Percentiles rank a stretch among this genome's conserved stretches.
phyloP scores from a whole-genome alignment of 2,329 filamentous ascomycete species.

The Trichoderma citrinoviride region DNA sequence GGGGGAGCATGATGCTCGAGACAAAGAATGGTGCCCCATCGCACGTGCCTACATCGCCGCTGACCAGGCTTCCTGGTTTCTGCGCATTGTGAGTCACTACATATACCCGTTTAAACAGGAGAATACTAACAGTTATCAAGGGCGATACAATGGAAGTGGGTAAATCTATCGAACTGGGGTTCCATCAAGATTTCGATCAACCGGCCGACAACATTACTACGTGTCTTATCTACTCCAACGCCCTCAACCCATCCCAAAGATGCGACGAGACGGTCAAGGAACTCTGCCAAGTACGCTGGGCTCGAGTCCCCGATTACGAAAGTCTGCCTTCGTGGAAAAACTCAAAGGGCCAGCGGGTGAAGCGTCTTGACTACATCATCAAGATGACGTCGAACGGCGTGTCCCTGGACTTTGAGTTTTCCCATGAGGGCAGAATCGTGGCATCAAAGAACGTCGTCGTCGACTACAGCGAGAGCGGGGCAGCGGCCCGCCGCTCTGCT shows the following conservation, averaged over 20 bases:
- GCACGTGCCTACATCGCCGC: not conserved
- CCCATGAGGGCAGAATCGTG: slow-evolving; percentile 4
- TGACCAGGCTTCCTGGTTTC: slow-evolving; percentile 34
- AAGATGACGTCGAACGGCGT: slow-evolving; percentile 22
- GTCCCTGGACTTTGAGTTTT: slow-evolving; percentile 23
- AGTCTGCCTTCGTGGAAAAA: slow-evolving; percentile 19
- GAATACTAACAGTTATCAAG: not conserved
- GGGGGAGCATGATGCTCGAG: not conserved
- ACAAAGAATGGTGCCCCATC: slow-evolving; percentile 23
- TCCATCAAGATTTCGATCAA: slow-evolving; percentile 22
- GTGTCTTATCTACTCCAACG: slow-evolving; percentile 19
- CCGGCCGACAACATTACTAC: slow-evolving; percentile 17
- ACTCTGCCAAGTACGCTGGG: slow-evolving; percentile 23
- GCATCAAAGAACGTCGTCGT: slow-evolving; percentile 20
- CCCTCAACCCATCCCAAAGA: not conserved
- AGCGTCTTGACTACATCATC: slow-evolving; percentile 16
- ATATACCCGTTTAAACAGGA: not conserved
- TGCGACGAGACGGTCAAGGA: slow-evolving; percentile 22
- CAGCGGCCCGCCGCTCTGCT: not conserved
- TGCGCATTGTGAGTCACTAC: slow-evolving; percentile 22
- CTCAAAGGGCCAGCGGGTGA: not conserved
- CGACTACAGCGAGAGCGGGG: slow-evolving; percentile 18
- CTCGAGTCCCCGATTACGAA: slow-evolving; percentile 19
- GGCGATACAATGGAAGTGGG: slow-evolving; percentile 4
- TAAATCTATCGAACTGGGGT: not conserved